Evolutionary conservation across 352 stramenopile species (phyloP), one percentile per base, ranked within the genome.

Genomic region (Phytopythium oedochilum): DNA sequence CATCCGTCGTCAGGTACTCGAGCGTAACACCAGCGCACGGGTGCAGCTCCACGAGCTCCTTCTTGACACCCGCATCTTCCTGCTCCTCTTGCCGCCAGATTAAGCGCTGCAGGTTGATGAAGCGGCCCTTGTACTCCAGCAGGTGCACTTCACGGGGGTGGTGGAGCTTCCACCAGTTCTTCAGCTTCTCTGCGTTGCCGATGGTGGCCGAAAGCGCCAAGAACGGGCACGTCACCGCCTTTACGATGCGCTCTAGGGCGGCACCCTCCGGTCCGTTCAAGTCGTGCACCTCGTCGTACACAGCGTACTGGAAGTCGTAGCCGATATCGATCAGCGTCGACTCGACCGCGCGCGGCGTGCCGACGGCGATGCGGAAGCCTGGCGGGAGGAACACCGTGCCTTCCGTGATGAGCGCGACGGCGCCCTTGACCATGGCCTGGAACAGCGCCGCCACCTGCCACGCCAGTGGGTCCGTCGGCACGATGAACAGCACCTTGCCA

Each of bases 381-480:
- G 77, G 74, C 20, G 84, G 84, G 31, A 94, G 60, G 64, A 94
- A 94, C 10, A 91, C 80, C 1, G 79, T 92, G 29, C 84, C 84
- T 46, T 98, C 94, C 3, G 96, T 99, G 55, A 97, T 97, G 38
- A 99, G 72, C 31, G 93, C 96, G 3, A 99, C 96, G 26, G 97
- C 96, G 20, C 96, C 95, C 63, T 97, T 96, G 53, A 98, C 96
- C 71, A 99, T 98, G 38, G 97, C 86, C 65, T 98, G 96, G 82
- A 99, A 99, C n/a, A 98, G 88, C 15, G 97, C 97, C 1, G 96
- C 96, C 59, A 99, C 96, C 69, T 99, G 97, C 96, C 96, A 99
- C 18, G 98, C 97, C 8, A 99, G 81, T 31, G 97, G 96, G 71
- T 99, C 96, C 39, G 96, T 99, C 8, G 97, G 97, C 34, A 99